These are phyloP conservation scores for Leishmania mexicana DNA, from an alignment of 208 protist species.

Conservation along the genomic window DNA sequence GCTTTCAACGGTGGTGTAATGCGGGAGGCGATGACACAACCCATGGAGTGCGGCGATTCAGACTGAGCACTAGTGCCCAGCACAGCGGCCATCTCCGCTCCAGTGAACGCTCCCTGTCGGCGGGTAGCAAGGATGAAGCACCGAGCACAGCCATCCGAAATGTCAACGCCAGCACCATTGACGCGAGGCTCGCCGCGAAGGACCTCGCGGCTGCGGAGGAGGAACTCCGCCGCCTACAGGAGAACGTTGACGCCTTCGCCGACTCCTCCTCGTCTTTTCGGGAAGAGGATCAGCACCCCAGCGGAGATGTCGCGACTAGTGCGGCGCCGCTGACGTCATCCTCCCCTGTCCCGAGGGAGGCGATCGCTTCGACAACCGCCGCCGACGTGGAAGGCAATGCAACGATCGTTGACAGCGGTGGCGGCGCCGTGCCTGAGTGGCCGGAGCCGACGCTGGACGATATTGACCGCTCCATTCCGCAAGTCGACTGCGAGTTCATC, in stretches of 20 bases:
- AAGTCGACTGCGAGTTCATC: constrained; percentile 82
- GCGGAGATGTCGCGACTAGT: neutral
- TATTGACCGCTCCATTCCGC: constrained; percentile 78
- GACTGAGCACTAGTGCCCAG: neutral
- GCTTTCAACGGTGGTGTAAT: constrained; percentile 1
- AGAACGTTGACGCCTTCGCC: constrained; percentile 12
- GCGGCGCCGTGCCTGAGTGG: constrained; percentile 29
- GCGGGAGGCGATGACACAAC: neutral
- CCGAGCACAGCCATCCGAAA: neutral
- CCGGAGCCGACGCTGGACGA: constrained; percentile 70
- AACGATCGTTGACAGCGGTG: neutral
- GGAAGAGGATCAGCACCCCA: neutral
- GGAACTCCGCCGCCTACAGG: constrained; percentile 7
- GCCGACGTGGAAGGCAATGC: neutral
- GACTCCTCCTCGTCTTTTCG: neutral
- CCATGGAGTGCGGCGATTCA: neutral
- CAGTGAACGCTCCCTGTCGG: neutral
- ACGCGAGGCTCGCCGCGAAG: neutral
- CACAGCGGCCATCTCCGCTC: neutral
- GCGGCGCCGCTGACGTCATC: constrained; percentile 5
- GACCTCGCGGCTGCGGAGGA: constrained; percentile 13
- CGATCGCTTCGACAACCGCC: neutral
- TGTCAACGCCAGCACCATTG: neutral
- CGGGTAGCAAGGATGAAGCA: neutral
- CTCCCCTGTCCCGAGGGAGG: neutral